Evolutionary conservation across 306 rosid genomes (phyloP), one percentile per base, ranked within the genome.

Genomic region (Sindora glabra): DNA sequence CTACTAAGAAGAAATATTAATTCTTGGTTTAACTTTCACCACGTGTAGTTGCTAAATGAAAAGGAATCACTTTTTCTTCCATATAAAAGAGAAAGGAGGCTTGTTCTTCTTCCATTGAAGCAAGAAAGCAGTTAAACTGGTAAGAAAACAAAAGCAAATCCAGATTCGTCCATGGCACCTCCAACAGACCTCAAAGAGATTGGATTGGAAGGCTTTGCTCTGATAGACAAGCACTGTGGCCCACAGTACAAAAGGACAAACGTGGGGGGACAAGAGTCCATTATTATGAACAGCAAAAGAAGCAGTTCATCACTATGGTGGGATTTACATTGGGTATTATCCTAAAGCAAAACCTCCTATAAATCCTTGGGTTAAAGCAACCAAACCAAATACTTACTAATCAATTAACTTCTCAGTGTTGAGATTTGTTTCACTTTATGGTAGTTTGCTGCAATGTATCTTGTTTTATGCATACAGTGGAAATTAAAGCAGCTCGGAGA

Each of bases 121-220:
- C 59, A 54, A 54, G 29, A 34, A 34, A 34, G 3, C 40, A 34
- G 14, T 9, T 34, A 34, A 34, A 12, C 13, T 4, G 2, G 11
- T 9, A 10, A 10, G 40, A 12, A 34, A 34, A 34, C 11, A 34
- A n/a, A 10, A 34, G 9, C 34, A 6, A 1, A 8, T 34, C 40
- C 12, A 12, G 9, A 2, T 34, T 34, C 40, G n/a, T 29, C 34
- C 8, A 29, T 29, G 34, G 34, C 34, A 29, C 34, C 34, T 29
- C 34, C 5, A 29, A 9, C 34, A 29, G 34, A 29, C 34, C 34
- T 32, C 8, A 17, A 27, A 19, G 15, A 11, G 59, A 17, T 32
- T 0, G 74, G 57, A 7, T 0, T 40, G 47, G 79, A 74, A 40
- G 74, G 66, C 41, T 74, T 74, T 33, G 67, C 55, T 40, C 56